Conservation (phyloP, 495 filamentous ascomycete genomes). For the Rhizodiscina lignyota region DNA sequence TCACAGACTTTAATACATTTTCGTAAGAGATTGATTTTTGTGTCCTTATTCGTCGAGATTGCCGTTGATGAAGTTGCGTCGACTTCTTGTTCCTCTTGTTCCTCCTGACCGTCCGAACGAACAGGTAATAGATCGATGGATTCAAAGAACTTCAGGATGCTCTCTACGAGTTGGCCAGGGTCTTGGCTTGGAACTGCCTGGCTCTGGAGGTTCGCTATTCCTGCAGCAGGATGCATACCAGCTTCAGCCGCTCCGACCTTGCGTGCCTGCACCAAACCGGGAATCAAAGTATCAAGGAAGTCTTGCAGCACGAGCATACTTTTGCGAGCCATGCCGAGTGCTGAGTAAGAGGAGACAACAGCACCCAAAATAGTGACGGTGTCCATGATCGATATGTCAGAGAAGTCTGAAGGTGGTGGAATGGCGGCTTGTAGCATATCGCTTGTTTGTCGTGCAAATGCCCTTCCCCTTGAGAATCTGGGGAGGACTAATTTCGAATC, state of each 20-base stretch:
- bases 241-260: constrained; percentile 87
- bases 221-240: constrained; percentile 71
- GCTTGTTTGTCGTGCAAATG: constrained; percentile 48
- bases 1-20: constrained; percentile 82
- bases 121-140: background rate
- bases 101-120: background rate
- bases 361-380: constrained; percentile 63
- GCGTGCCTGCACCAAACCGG: constrained; percentile 76
- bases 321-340: constrained; percentile 63
- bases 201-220: constrained; percentile 33
- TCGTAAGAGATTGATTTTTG: constrained; percentile 74
- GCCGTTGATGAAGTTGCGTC: background rate
- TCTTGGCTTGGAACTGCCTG: constrained; percentile 38
- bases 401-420: constrained; percentile 39
- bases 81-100: too few relatives aligned
- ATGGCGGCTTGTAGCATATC: constrained; percentile 55
- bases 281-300: constrained; percentile 64
- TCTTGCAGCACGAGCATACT: constrained; percentile 78
- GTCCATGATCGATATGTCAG: constrained; percentile 47
- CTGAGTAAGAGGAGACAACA: constrained; percentile 64
- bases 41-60: constrained; percentile 26
- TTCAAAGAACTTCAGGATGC: constrained; percentile 41
- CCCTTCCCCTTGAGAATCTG: constrained; percentile 28
- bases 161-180: constrained; percentile 58
- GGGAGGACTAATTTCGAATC: constrained; percentile 8